Evolutionary conservation across 441 rosid genomes (phyloP).

Genomic region (Adansonia rubrostipa): DNA sequence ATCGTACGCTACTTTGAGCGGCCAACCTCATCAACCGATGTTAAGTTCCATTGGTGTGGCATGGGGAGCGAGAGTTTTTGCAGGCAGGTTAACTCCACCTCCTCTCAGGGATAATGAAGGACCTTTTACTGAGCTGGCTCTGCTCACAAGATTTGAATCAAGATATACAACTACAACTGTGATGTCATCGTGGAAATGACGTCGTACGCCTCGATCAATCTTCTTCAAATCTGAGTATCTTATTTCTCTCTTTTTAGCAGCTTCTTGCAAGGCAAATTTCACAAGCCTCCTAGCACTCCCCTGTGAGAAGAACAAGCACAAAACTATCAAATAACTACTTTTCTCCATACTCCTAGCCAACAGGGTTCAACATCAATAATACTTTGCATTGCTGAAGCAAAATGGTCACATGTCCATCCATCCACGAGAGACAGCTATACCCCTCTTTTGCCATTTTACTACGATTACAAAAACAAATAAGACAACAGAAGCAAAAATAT

Average conservation of each 20-base stretch:
- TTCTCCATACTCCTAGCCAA: background rate
- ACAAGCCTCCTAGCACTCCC: conserved; percentile 80
- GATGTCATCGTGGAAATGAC: conserved; percentile 89
- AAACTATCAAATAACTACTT: background rate
- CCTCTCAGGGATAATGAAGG: conserved; percentile 69
- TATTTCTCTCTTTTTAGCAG: conserved; percentile 82
- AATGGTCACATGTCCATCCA: background rate
- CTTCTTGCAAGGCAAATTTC: conserved; percentile 71
- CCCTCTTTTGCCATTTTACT: background rate
- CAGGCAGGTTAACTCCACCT: conserved; percentile 57
- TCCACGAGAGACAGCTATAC: background rate
- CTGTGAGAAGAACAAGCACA: conserved; percentile 38
- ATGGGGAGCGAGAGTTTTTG: conserved; percentile 54
- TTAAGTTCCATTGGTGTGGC: conserved; percentile 40
- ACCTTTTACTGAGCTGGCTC: conserved; percentile 61
- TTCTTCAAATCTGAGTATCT: conserved; percentile 82
- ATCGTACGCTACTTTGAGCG: conserved; percentile 20
- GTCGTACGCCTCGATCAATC: conserved; percentile 77
- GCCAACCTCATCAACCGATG: conserved; percentile 29
- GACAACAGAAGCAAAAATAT: background rate
- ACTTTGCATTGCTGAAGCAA: background rate
- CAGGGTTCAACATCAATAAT: background rate
- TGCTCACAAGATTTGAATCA: conserved; percentile 64
- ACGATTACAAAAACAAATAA: background rate
- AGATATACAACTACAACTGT: conserved; percentile 70